Evolutionary conservation across 2,329 filamentous ascomycete species (phyloP).

Genomic region (Alternaria alternata): DNA sequence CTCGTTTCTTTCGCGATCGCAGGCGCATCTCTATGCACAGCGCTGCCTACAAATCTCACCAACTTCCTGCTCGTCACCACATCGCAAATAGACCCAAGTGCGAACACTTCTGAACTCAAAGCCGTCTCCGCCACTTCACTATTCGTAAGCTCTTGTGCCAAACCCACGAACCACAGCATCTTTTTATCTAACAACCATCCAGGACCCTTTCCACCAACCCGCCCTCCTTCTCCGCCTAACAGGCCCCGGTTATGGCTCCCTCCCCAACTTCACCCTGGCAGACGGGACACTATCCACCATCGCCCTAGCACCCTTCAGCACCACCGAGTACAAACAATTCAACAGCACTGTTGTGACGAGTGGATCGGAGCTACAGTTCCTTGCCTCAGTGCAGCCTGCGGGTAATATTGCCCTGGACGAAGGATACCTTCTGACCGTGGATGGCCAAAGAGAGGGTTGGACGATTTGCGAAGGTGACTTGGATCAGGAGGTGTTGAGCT

Average conservation of each 20-base stretch:
- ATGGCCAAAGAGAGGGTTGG: constrained; percentile 50
- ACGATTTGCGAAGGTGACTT: constrained; percentile 48
- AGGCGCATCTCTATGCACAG: constrained; percentile 12
- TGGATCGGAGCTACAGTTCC: constrained; percentile 45
- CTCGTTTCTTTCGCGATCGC: constrained; percentile 12
- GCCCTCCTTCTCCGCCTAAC: constrained; percentile 51
- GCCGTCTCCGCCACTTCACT: constrained; percentile 51
- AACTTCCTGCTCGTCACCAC: constrained; percentile 55
- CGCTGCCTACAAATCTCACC: constrained; percentile 25
- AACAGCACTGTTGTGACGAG: constrained; percentile 41
- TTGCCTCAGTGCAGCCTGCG: constrained; percentile 35
- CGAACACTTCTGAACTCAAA: constrained; percentile 43
- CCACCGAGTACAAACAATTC: constrained; percentile 34
- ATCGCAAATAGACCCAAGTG: constrained; percentile 30
- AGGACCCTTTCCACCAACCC: constrained; percentile 46
- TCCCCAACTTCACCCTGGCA: constrained; percentile 51
- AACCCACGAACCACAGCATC: background rate
- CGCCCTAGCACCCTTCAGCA: constrained; percentile 37
- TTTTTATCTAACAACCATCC: background rate
- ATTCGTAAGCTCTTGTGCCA: constrained; percentile 34
- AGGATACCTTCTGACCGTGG: constrained; percentile 51
- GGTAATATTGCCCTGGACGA: constrained; percentile 47
- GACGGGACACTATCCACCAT: constrained; percentile 45
- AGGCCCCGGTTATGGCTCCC: constrained; percentile 48
- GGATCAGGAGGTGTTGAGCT: constrained; percentile 46